A percentile compares a stretch with the other conserved stretches of the same genome.
Evolutionary conservation across 2,329 filamentous ascomycete species (phyloP).

Genomic region (Mycosphaerella sp.): DNA sequence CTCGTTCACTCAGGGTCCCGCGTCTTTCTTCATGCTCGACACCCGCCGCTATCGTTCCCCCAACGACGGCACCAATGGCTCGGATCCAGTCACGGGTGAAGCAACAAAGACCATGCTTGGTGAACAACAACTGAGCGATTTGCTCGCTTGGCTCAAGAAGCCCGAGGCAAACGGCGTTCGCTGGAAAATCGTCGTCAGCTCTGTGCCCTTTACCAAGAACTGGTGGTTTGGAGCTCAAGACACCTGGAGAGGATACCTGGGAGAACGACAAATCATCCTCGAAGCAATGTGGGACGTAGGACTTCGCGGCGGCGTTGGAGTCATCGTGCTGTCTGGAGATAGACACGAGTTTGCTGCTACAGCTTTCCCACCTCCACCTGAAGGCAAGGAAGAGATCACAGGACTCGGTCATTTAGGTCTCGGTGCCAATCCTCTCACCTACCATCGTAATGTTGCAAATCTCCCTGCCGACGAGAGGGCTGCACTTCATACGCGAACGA

Average conservation of each 20-base stretch:
- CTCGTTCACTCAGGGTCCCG: slow-evolving; percentile 81
- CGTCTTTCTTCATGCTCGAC: slow-evolving; percentile 90
- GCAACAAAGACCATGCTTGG: slow-evolving; percentile 79
- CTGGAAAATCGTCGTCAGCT: slow-evolving; percentile 90
- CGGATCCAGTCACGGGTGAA: slow-evolving; percentile 44
- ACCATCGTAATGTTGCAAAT: slow-evolving; percentile 1
- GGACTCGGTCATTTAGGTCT: slow-evolving; percentile 24
- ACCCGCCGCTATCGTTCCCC: slow-evolving; percentile 78
- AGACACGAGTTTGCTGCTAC: slow-evolving; percentile 97
- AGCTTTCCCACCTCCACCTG: slow-evolving; percentile 54
- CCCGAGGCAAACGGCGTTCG: slow-evolving; percentile 70
- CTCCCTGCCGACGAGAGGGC: slow-evolving; percentile 16
- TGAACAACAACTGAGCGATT: slow-evolving; percentile 65
- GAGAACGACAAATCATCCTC: slow-evolving; percentile 70
- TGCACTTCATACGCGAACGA: slow-evolving; percentile 22
- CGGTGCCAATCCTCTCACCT: slow-evolving; percentile 19
- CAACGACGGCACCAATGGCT: slow-evolving; percentile 53
- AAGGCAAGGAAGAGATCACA: slow-evolving; percentile 41
- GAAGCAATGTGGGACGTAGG: slow-evolving; percentile 89
- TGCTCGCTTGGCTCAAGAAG: slow-evolving; percentile 67
- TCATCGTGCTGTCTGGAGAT: slow-evolving; percentile 84
- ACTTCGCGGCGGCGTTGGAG: slow-evolving; percentile 60
- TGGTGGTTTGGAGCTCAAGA: slow-evolving; percentile 69
- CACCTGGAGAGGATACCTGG: slow-evolving; percentile 77
- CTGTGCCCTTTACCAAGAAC: slow-evolving; percentile 94